Conservation (phyloP, 2,329 filamentous ascomycete species). For the Aphanocladium album region DNA sequence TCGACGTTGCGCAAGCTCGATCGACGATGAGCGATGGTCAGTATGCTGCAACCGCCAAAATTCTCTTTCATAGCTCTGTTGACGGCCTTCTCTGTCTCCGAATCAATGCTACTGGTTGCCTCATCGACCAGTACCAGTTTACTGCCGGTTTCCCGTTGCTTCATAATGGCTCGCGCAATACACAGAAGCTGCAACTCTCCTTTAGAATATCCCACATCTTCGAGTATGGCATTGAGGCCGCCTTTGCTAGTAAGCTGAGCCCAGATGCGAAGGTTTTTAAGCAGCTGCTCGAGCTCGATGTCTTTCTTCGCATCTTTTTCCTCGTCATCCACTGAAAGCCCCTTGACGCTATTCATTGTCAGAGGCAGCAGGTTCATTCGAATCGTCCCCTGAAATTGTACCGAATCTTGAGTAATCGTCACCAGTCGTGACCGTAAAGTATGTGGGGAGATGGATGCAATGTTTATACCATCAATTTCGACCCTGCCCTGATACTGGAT, state of each 20-base stretch:
- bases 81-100: not conserved
- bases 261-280: conserved; percentile 38
- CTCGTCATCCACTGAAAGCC: not conserved
- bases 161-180: conserved; percentile 8
- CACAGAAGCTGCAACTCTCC: conserved; percentile 10
- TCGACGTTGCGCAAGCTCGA: not conserved
- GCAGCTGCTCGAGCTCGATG: conserved; percentile 26
- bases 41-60: not conserved
- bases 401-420: conserved; percentile 41
- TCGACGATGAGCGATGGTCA: conserved; percentile 1
- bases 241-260: conserved; percentile 28
- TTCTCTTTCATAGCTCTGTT: not conserved
- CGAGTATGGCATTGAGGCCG: conserved; percentile 28
- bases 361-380: conserved; percentile 40
- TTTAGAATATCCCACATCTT: conserved; percentile 27
- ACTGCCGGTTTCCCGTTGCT: conserved; percentile 14
- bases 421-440: conserved; percentile 36
- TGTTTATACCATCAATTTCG: conserved; percentile 36
- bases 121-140: conserved; percentile 1
- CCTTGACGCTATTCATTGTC: not conserved
- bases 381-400: conserved; percentile 37
- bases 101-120: conserved; percentile 6
- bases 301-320: conserved; percentile 16
- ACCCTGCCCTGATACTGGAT: conserved; percentile 32
- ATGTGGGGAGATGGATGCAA: conserved; percentile 34